These are phyloP conservation scores for Tylopilus sp. DNA, from an alignment of 1,284 basidiomycete species.

Conservation along the genomic window DNA sequence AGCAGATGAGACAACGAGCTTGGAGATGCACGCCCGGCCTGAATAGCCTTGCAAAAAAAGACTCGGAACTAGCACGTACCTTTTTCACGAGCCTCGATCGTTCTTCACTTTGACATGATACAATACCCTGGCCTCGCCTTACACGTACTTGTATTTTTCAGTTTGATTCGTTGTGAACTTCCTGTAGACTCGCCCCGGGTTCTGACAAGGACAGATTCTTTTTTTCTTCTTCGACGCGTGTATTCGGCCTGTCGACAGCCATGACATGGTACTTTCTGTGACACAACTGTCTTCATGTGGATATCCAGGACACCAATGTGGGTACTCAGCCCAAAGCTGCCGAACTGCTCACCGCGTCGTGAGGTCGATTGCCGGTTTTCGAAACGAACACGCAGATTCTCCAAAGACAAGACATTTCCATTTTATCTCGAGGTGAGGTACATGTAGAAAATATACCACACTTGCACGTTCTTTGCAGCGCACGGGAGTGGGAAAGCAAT, in stretches of 20 bases:
- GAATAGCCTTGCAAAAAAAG: slow-evolving; percentile 2
- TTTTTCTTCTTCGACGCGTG: background rate
- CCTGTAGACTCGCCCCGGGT: background rate
- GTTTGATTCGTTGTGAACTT: background rate
- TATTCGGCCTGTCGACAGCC: background rate
- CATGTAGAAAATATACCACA: background rate
- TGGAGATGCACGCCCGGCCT: slow-evolving; percentile 23
- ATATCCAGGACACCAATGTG: too few species aligned
- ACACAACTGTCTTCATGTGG: too few species aligned
- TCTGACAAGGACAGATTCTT: background rate
- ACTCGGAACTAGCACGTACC: background rate
- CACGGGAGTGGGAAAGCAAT: background rate
- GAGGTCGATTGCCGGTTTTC: too few species aligned
- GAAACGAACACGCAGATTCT: background rate
- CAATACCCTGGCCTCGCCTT: background rate
- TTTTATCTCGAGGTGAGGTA: background rate
- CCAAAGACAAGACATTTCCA: background rate
- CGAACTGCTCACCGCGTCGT: background rate
- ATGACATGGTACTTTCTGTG: background rate
- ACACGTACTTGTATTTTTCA: background rate
- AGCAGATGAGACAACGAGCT: slow-evolving; percentile 21
- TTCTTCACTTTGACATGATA: background rate
- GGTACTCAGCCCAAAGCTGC: too few species aligned
- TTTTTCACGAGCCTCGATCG: background rate
- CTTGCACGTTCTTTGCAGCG: background rate